Base-by-base conservation (phyloP, 306 rosid species). In the Morella rubra region DNA sequence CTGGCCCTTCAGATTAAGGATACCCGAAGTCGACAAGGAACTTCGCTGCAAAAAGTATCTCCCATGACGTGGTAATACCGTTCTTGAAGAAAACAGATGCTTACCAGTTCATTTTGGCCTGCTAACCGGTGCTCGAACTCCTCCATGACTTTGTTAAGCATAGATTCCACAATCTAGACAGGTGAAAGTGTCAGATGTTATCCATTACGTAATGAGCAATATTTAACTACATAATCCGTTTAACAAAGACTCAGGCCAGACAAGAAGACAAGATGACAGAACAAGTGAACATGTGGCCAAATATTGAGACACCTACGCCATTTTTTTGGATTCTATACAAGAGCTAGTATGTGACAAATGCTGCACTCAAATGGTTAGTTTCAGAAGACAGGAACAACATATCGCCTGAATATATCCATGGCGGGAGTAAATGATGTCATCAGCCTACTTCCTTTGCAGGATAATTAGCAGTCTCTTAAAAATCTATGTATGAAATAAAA, bases 91-190 rank as follows among this genome's bases (percentile, higher is more conserved):
- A 82, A 71, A 72, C 24, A 73, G 76, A 70, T 51, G 44, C 84
- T 79, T 74, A 91, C 99, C 64, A 13, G 77, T 73, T 87, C 87
- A 52, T 49, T 81, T 78, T 85, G 91, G 76, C 80, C 78, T 64
- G 73, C 74, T 76, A 89, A 66, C 18, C 90, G 97, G 44, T 77
- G 90, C 86, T 91, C 87, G 70, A 86, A 91, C 81, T 91, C 97
- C 74, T 89, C 93, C 89, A 91, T 78, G 76, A 92, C 93, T 89
- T 89, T 91, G 76, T 76, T 68, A 71, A 96, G 86, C 85, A 96
- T 74, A 42, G 88, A 84, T 80, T 92, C 98, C 75, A 96, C 93
- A 55, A 85, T 77, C 99, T 96, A 77, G n/a, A 68, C 40, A 75
- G 54, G 58, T 73, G 80, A 77, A 37, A 76, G 0, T 45, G 54